A percentile compares a stretch with the other conserved stretches of the same genome.
phyloP scores from a whole-genome alignment of 768 basidiomycete genomes.

The Xerocomellus dryophilus region DNA sequence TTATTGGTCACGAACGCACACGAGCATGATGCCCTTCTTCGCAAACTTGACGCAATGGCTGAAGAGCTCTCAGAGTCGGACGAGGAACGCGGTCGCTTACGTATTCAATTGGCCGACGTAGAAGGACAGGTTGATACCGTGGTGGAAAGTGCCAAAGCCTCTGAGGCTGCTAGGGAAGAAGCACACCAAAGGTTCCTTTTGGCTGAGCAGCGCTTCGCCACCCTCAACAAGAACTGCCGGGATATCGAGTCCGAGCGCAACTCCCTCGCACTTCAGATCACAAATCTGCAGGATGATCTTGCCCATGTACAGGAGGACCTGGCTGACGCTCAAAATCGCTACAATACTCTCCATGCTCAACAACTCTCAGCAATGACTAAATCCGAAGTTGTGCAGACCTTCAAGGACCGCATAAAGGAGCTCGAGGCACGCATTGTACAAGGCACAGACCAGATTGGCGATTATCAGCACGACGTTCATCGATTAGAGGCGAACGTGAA shows the following conservation, averaged over 20 bases:
- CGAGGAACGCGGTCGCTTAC: constrained; percentile 16
- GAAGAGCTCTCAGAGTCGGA: constrained; percentile 37
- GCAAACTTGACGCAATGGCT: constrained; percentile 32
- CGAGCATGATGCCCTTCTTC: constrained; percentile 27
- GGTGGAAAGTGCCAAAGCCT: constrained; percentile 31
- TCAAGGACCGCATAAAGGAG: constrained; percentile 65
- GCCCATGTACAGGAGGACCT: constrained; percentile 51
- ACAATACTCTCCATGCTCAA: constrained; percentile 59
- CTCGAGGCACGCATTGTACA: constrained; percentile 63
- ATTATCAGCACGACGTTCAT: constrained; percentile 76
- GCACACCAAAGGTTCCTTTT: constrained; percentile 28
- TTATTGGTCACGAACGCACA: constrained; percentile 13
- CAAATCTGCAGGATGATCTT: constrained; percentile 62
- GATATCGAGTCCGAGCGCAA: constrained; percentile 64
- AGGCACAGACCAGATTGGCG: constrained; percentile 69
- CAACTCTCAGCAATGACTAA: constrained; percentile 64
- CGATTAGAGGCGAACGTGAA: constrained; percentile 72
- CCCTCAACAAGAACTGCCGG: constrained; percentile 47
- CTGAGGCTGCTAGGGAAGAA: constrained; percentile 38
- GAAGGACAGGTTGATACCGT: constrained; percentile 33
- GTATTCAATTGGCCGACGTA: constrained; percentile 36
- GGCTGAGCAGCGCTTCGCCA: constrained; percentile 40
- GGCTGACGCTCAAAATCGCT: constrained; percentile 55
- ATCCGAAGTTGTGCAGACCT: constrained; percentile 49
- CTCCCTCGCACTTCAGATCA: constrained; percentile 60